Base-by-base conservation (phyloP, 257 asterid genomes). In the Fraxinus anomala region DNA sequence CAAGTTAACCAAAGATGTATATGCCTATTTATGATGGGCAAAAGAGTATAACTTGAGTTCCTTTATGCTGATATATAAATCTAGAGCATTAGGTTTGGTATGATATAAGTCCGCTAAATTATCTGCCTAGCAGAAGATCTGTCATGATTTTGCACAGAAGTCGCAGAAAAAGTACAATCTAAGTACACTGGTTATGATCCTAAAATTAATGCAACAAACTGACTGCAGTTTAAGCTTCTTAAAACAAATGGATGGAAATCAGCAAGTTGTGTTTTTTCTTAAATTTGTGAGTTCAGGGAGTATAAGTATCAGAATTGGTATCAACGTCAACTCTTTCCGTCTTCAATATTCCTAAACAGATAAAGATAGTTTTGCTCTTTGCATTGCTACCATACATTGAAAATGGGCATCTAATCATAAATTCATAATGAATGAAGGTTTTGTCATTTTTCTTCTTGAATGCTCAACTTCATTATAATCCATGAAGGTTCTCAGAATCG, bases 401-500 rank as follows among this genome's bases (percentile, higher is more conserved):
- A 6, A 56, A 5, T 19, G 10, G 24, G 28, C 2, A 6, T 19
- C 66, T 56, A 56, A 56, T 56, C 66, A 56, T 56, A 56, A n/a
- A 23, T 10, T 23, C 6, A 10, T 12, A 26, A 63, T 11, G 8
- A 23, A 63, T 23, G 69, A 24, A 63, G 69, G 36, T 63, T 63
- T 26, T 13, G 10, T 21, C 30, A 59, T 59, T 26, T 24, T 63
- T 63, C 36, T 63, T 63, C 36, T 63, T 63, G n/a, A 63, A 24
- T 26, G 33, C 33, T 24, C 21, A 63, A 63, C 36, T 63, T 28
- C 36, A 74, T 47, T 31, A 16, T 76, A 79, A 34, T 37, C 68
- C 73, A 19, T 40, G 13, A 66, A 74, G 31, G 33, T 39, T 23
- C 72, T 72, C 63, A 42, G 49, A 63, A 71, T 69, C 24, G 23